These are phyloP conservation scores for Trichoderma sp. DNA, from an alignment of 2,329 filamentous ascomycete species.

Conservation along the genomic window DNA sequence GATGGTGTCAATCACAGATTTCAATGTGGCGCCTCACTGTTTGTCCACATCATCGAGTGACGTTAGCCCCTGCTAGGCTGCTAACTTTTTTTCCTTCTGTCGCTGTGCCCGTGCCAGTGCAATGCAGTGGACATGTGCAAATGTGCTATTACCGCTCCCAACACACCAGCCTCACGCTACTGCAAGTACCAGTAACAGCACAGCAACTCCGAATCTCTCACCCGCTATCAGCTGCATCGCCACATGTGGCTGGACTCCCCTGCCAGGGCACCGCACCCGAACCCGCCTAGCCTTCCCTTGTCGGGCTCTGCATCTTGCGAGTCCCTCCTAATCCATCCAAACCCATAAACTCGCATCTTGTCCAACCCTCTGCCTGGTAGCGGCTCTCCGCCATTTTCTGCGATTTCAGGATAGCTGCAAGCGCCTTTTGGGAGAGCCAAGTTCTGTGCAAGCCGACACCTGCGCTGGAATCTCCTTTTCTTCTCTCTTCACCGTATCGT, in stretches of 20 bases:
- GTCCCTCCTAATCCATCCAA: constrained; percentile 34
- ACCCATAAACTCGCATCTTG: constrained; percentile 23
- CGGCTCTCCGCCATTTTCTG: constrained; percentile 3
- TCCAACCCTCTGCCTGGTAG: constrained; percentile 15
- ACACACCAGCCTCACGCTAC: not conserved
- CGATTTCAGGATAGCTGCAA: constrained; percentile 9
- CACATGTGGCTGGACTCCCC: constrained; percentile 21
- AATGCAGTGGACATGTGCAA: not conserved
- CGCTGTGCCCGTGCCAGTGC: too few relatives aligned
- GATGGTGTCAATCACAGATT: not conserved
- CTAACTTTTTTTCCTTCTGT: not conserved
- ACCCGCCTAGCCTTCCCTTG: constrained; percentile 28
- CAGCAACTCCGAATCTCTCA: too few relatives aligned
- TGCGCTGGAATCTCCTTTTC: not conserved
- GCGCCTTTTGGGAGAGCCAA: not conserved
- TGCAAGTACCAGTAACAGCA: not conserved
- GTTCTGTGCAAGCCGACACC: not conserved
- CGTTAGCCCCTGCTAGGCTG: constrained; percentile 22
- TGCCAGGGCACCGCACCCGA: constrained; percentile 24
- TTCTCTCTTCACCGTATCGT: constrained; percentile 17
- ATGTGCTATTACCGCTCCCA: not conserved
- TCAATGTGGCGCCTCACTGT: constrained; percentile 10
- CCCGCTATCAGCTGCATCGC: constrained; percentile 8
- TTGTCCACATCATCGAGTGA: constrained; percentile 24
- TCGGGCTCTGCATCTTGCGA: constrained; percentile 35